Evolutionary conservation across 73 alveolate genomes (phyloP).

Genomic region (Tetrahymena borealis): DNA sequence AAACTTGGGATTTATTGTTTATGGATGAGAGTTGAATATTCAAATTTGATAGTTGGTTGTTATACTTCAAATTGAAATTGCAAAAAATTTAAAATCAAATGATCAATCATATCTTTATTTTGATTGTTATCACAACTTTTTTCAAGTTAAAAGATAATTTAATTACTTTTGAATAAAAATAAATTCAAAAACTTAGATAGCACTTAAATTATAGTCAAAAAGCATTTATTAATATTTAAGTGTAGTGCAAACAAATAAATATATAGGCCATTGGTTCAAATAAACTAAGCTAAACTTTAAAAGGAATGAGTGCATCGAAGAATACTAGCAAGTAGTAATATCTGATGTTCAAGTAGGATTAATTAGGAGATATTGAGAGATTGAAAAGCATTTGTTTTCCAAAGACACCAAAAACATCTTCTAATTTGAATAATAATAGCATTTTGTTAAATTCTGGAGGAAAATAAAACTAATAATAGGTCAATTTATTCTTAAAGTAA

Average conservation of each 20-base stretch:
- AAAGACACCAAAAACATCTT: background rate
- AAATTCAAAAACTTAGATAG: background rate
- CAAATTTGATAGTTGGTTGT: background rate
- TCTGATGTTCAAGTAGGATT: background rate
- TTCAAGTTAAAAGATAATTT: background rate
- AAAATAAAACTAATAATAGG: background rate
- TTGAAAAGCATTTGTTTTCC: background rate
- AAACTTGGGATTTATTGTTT: too few species aligned
- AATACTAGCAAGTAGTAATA: background rate
- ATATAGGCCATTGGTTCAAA: background rate
- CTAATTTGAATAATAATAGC: background rate
- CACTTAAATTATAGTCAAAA: too few species aligned
- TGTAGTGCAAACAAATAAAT: background rate
- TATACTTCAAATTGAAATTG: background rate
- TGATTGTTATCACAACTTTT: background rate
- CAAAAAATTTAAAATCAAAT: background rate
- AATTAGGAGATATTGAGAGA: background rate
- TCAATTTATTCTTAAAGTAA: background rate
- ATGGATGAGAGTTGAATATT: background rate
- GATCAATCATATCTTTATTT: background rate
- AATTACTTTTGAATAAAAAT: background rate
- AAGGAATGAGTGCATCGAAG: background rate
- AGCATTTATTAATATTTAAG: too few species aligned
- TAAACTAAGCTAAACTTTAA: background rate
- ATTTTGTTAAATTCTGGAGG: background rate